Evolutionary conservation across 352 stramenopile genomes (phyloP).

Genomic region (Globisporangium lucens): DNA sequence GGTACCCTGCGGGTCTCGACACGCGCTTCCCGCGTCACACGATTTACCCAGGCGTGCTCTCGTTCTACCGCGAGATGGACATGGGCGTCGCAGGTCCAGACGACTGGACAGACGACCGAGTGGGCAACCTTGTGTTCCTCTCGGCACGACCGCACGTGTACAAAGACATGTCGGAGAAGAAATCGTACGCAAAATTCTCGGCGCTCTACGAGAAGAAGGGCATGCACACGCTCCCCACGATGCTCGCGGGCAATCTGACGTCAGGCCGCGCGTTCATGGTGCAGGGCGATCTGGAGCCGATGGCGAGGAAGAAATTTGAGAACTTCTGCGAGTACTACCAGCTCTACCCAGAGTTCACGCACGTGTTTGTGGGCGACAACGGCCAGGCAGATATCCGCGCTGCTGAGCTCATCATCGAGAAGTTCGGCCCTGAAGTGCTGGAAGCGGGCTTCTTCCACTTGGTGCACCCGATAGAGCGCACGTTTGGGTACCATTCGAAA

Average conservation of each 20-base stretch:
- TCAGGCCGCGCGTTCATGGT: slow-evolving; percentile 95
- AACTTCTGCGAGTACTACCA: slow-evolving; percentile 93
- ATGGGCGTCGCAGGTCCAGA: slow-evolving; percentile 90
- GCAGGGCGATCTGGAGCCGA: slow-evolving; percentile 93
- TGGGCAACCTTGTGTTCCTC: slow-evolving; percentile 98
- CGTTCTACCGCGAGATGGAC: slow-evolving; percentile 98
- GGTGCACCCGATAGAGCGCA: slow-evolving; percentile 83
- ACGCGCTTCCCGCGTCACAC: slow-evolving; percentile 90
- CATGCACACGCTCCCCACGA: slow-evolving; percentile 95
- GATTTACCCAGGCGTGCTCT: slow-evolving; percentile 97
- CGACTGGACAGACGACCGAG: slow-evolving; percentile 82
- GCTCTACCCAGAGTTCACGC: slow-evolving; percentile 98
- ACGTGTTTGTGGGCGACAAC: slow-evolving; percentile 99
- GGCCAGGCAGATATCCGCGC: slow-evolving; percentile 92
- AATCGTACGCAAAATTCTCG: slow-evolving; percentile 96
- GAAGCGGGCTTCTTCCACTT: slow-evolving; percentile 89
- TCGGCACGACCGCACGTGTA: slow-evolving; percentile 98
- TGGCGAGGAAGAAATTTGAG: slow-evolving; percentile 98
- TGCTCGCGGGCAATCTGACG: slow-evolving; percentile 93
- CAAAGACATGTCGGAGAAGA: slow-evolving; percentile 98
- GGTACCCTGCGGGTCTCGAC: slow-evolving; percentile 95
- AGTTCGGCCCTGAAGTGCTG: slow-evolving; percentile 57
- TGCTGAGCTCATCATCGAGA: slow-evolving; percentile 86
- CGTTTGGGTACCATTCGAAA: slow-evolving; percentile 76
- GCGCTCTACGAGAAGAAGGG: slow-evolving; percentile 89